phyloP scores from a whole-genome alignment of 805 yeast genomes.

The Saccharomycopsis vini region DNA sequence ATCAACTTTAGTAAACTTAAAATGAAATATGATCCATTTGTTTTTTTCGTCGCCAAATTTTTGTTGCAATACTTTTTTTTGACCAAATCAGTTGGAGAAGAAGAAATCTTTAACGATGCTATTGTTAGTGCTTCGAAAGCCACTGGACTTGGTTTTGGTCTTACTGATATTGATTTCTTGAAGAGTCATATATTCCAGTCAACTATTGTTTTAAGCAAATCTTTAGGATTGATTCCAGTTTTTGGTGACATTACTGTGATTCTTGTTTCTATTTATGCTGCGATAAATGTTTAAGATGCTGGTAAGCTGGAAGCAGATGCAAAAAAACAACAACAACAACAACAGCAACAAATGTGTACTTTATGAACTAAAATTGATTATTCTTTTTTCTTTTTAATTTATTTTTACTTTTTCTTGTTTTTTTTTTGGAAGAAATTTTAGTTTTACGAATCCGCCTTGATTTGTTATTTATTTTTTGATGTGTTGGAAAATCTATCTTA shows the following conservation, averaged over 20 bases:
- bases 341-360: too few relatives aligned
- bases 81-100: conserved; percentile 23
- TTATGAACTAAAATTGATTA: too few relatives aligned
- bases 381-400: too few relatives aligned
- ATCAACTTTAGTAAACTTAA: conserved; percentile 23
- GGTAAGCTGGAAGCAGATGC: too few relatives aligned
- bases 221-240: conserved; percentile 29
- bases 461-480: too few relatives aligned
- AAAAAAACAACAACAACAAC: too few relatives aligned
- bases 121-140: conserved; percentile 25
- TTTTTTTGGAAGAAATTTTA: too few relatives aligned
- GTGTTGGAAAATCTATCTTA: too few relatives aligned
- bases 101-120: conserved; percentile 24
- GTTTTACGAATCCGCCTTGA: too few relatives aligned
- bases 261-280: conserved; percentile 31
- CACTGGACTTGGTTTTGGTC: conserved; percentile 11
- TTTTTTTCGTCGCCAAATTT: conserved; percentile 40
- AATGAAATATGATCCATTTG: conserved; percentile 40
- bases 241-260: conserved; percentile 24
- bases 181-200: conserved; percentile 19
- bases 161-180: conserved; percentile 13
- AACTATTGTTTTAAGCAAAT: conserved; percentile 22
- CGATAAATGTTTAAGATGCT: conserved; percentile 19
- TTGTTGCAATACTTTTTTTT: conserved; percentile 32
- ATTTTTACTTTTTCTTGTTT: too few relatives aligned